A percentile compares a stretch with the other conserved stretches of the same genome.
Conservation (phyloP, 352 stramenopile genomes). For the Globisporangium nagaii region DNA sequence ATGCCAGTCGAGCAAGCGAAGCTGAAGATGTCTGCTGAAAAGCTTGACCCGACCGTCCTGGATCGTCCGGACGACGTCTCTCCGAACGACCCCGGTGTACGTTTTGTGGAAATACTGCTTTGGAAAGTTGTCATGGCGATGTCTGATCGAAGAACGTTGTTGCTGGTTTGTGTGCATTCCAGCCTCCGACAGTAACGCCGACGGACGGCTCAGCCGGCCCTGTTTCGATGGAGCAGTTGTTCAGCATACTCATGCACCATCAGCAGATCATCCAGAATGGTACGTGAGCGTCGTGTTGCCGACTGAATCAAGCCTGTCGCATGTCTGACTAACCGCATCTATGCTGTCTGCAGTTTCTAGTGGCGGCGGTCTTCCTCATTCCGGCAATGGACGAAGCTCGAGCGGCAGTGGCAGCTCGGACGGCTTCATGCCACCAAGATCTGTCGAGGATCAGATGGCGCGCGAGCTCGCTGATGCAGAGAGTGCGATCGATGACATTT, state of each 20-base stretch:
- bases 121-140: background rate
- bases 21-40: conserved; percentile 75
- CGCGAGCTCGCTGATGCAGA: conserved; percentile 72
- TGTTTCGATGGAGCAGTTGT: conserved; percentile 84
- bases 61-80: conserved; percentile 71
- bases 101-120: conserved; percentile 8
- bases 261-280: conserved; percentile 86
- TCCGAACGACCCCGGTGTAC: conserved; percentile 72
- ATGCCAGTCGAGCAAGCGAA: conserved; percentile 81
- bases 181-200: conserved; percentile 30
- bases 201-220: conserved; percentile 23
- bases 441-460: conserved; percentile 82
- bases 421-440: conserved; percentile 20
- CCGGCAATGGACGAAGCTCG: conserved; percentile 4
- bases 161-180: conserved; percentile 1
- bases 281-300: conserved; percentile 4
- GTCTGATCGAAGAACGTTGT: background rate
- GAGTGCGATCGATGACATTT: conserved; percentile 80
- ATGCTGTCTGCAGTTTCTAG: conserved; percentile 34
- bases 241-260: conserved; percentile 85
- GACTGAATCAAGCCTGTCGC: background rate
- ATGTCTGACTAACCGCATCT: background rate
- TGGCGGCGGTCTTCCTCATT: conserved; percentile 1
- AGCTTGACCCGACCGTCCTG: conserved; percentile 53
- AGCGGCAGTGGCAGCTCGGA: conserved; percentile 18